phyloP scores from a whole-genome alignment of 352 stramenopile genomes.

The Globisporangium paroecandrum region DNA sequence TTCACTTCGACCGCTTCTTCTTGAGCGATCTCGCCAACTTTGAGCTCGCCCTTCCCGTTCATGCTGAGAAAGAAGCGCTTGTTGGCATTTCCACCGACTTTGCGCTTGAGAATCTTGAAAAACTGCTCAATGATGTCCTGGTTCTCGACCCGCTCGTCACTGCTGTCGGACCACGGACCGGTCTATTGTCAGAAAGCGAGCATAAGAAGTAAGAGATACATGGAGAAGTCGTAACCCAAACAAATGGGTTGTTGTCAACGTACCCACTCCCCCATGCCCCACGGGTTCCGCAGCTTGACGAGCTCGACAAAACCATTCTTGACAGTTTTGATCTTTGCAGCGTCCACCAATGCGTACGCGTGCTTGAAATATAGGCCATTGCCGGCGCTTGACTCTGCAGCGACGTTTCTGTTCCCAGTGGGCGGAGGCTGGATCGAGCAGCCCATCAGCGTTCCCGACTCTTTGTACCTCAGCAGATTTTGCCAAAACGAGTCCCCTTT shows the following conservation, averaged over 20 bases:
- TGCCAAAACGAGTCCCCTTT: slow-evolving; percentile 76
- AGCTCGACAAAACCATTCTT: slow-evolving; percentile 55
- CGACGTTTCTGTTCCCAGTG: slow-evolving; percentile 52
- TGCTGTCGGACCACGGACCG: slow-evolving; percentile 76
- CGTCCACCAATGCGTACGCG: slow-evolving; percentile 83
- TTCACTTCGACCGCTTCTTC: slow-evolving; percentile 82
- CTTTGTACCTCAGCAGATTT: slow-evolving; percentile 72
- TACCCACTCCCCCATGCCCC: slow-evolving; percentile 91
- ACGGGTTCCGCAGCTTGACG: slow-evolving; percentile 87
- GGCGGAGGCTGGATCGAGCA: slow-evolving; percentile 86
- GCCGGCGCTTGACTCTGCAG: slow-evolving; percentile 69
- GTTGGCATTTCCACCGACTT: slow-evolving; percentile 57
- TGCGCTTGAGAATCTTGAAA: slow-evolving; percentile 73
- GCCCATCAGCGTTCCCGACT: slow-evolving; percentile 87
- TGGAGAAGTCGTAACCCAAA: neutral
- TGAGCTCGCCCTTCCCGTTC: slow-evolving; percentile 45
- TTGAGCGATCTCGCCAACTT: slow-evolving; percentile 58
- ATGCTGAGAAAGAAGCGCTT: slow-evolving; percentile 64
- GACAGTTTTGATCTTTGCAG: slow-evolving; percentile 59
- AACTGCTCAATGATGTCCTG: slow-evolving; percentile 74
- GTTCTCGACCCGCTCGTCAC: slow-evolving; percentile 69
- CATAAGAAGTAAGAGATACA: neutral
- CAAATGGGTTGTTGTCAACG: neutral
- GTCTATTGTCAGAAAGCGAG: slow-evolving; percentile 30
- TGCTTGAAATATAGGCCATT: slow-evolving; percentile 87